Percentiles rank a stretch among this genome's conserved stretches.
phyloP scores from a whole-genome alignment of 306 rosid genomes.

The Boehmeria nivea region DNA sequence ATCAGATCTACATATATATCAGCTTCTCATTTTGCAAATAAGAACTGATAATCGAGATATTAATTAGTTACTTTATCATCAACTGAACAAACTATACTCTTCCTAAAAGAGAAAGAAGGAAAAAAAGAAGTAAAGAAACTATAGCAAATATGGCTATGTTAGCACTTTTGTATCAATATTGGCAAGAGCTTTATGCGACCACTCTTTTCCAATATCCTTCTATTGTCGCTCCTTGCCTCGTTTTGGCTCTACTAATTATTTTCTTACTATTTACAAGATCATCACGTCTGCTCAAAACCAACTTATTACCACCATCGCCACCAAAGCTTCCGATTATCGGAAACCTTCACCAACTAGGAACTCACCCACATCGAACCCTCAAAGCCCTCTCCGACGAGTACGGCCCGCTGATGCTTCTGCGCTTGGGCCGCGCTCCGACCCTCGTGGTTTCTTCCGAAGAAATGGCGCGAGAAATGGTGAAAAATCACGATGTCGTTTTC shows the following conservation, averaged over 20 bases:
- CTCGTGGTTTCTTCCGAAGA: conserved; percentile 10
- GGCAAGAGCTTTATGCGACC: too few relatives aligned
- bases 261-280: conserved; percentile 3
- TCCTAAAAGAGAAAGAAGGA: too few relatives aligned
- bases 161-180: too few relatives aligned
- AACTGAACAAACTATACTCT: too few relatives aligned
- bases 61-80: too few relatives aligned
- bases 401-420: conserved; percentile 28
- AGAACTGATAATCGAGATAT: too few relatives aligned
- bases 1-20: too few relatives aligned
- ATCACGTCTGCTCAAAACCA: too few relatives aligned
- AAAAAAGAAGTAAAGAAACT: too few relatives aligned
- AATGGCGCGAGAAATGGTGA: not conserved
- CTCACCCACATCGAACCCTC: conserved; percentile 21
- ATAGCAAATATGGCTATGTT: too few relatives aligned
- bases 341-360: conserved; percentile 9
- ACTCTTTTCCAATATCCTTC: too few relatives aligned
- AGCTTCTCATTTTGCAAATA: too few relatives aligned
- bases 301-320: conserved; percentile 31
- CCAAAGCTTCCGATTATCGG: conserved; percentile 27
- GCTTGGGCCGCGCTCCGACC: conserved; percentile 16
- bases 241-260: not conserved
- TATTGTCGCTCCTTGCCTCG: not conserved
- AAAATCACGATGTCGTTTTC: conserved; percentile 2
- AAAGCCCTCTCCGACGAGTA: conserved; percentile 14